phyloP scores from a whole-genome alignment of 345 rosid species.

The Anacardium occidentale region DNA sequence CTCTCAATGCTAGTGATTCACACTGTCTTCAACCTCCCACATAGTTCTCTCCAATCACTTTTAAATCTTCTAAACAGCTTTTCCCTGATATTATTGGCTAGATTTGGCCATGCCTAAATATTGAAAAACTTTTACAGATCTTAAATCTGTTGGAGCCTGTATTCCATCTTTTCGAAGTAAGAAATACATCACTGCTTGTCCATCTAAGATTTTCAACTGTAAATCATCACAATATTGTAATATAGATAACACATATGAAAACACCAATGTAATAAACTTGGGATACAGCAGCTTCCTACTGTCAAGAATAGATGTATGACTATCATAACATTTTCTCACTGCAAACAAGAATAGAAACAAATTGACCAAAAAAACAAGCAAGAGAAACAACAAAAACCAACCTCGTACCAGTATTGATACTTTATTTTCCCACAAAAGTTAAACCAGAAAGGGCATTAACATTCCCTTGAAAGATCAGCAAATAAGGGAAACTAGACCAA shows the following conservation, averaged over 20 bases:
- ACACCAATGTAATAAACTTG: no score
- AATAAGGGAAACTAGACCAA: no score
- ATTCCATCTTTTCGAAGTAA: not conserved
- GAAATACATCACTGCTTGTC: not conserved
- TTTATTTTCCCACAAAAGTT: no score
- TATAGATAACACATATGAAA: not conserved
- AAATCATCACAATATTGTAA: not conserved
- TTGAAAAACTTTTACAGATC: no score
- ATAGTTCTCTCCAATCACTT: not conserved
- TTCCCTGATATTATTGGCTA: not conserved
- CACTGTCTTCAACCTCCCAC: not conserved
- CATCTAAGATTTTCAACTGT: not conserved
- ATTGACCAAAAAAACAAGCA: no score
- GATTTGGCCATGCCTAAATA: not conserved
- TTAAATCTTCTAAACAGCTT: not conserved
- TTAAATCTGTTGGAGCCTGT: no score
- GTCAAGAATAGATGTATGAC: not conserved
- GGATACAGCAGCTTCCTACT: no score
- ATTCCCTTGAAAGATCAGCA: no score
- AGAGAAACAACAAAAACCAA: no score
- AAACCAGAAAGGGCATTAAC: no score
- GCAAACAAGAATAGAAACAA: no score
- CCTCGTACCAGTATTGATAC: no score
- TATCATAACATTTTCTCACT: not conserved
- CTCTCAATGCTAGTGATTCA: not conserved